Evolutionary conservation across 345 rosid genomes (phyloP), one percentile per base, ranked within the genome.

Genomic region (Salix exigua): DNA sequence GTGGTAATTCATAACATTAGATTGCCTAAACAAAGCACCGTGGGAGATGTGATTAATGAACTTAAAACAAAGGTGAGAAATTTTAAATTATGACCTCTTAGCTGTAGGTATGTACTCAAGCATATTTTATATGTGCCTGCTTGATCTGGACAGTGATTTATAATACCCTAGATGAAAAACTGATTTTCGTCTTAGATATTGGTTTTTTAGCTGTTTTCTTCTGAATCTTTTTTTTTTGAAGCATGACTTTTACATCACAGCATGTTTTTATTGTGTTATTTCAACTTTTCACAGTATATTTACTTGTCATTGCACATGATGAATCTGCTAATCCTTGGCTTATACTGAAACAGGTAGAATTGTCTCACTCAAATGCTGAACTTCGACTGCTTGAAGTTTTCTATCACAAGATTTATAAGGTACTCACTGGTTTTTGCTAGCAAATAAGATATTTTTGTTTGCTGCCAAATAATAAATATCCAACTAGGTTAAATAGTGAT

Each of bases 401-500:
- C 85, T 89, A 90, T 83, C 97, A 94, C 91, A 96, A 92, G 85
- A 96, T 96, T 74, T 93, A 91, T 75, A 96, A 93, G 97, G 99
- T 93, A 81, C 48, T 67, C 73, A 21, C 71, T 58, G 63, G 28
- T 58, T 58, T 53, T 23, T 4, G 28, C 10, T 23, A 58, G 63
- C 63, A 58, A n/a, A 58, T 58, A 58, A 58, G 63, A 58, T 10
- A 23, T n/a, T 58, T 31, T 31, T 31, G 33, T 31, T 77, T 26
- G 12, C 21, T 26, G 31, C 26, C 30, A 42, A 60, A 12, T 6
- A 13, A 13, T 5, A 70, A 51, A 30, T 10, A 42, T 68, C 35
- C 30, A 40, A n/a, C 31, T 28, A 5, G 23, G 58, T 73, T 61
- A 37, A 73, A 62, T 62, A 31, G 12, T 21, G 44, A 18, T 69